phyloP scores from a whole-genome alignment of 75 land plant species.

The Sequoia sempervirens region DNA sequence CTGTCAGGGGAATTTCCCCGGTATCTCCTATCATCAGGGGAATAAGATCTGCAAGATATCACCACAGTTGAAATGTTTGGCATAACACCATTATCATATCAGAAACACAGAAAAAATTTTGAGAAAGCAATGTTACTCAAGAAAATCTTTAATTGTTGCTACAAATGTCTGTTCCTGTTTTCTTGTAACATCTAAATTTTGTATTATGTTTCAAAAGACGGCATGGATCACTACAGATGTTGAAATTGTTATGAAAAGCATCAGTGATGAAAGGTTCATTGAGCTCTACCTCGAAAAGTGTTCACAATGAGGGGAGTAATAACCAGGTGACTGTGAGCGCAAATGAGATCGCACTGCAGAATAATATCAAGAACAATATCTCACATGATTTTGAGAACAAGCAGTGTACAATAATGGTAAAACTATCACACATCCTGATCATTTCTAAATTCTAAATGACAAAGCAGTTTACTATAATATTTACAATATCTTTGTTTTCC shows the following conservation, averaged over 20 bases:
- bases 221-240: background rate
- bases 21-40: background rate
- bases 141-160: background rate
- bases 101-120: background rate
- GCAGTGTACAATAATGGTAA: no score
- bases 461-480: background rate
- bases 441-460: background rate
- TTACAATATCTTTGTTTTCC: background rate
- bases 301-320: background rate
- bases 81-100: background rate
- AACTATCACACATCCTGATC: background rate
- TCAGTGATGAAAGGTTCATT: background rate
- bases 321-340: background rate
- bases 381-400: background rate
- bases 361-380: background rate
- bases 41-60: background rate
- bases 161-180: background rate
- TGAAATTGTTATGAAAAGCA: background rate
- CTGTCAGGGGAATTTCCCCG: background rate
- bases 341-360: background rate
- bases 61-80: background rate
- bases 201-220: background rate
- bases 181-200: background rate
- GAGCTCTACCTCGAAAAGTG: background rate
- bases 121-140: background rate